Base-by-base conservation (phyloP, 345 rosid species). In the Eucalyptus melliodora region DNA sequence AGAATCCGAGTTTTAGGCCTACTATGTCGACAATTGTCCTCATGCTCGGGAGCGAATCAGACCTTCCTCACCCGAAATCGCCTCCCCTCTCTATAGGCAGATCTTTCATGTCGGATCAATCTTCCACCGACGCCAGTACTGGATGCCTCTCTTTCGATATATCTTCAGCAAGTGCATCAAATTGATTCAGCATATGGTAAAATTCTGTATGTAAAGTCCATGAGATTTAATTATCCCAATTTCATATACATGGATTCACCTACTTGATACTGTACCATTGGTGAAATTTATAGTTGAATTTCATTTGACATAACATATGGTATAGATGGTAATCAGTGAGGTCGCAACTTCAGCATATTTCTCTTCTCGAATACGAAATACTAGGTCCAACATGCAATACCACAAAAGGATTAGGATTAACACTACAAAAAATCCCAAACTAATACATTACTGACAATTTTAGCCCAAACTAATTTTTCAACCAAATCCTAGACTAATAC, bases 11-110 rank as follows among this genome's bases (percentile, higher is more conserved):
- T 7, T 82, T 88, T 13, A 88, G 96, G 87, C 96, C 95, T 13
- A 90, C 92, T 4, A 93, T 94, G 95, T 92, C 96, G 15, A 9
- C 86, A 15, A 91, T 93, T 11, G 90, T 92, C 65, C 91, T 93
- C 26, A 94, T 95, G 97, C 93, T 94, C 19, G 92, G 91, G n/a
- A 93, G 94, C 88, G 49, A 90, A 34, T 91, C 94, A 5, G 86
- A 87, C 8, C 93, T 94, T 86, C 95, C 96, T 7, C 88, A 17
- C 44, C 94, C 91, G 5, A 89, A 90, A 87, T 67, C 90, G 40
- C 89, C 92, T 31, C 92, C 93, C 17, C 90, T 72, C 86, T 40
- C 60, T 27, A 23, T 67, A 11, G 72, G 87, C 34, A 53, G 30
- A 51, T 37, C 47, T 82, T 37, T 34, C 55, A 5, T n/a, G 86